Conservation (phyloP, 352 stramenopile species). For the Phytophthora brassicae region DNA sequence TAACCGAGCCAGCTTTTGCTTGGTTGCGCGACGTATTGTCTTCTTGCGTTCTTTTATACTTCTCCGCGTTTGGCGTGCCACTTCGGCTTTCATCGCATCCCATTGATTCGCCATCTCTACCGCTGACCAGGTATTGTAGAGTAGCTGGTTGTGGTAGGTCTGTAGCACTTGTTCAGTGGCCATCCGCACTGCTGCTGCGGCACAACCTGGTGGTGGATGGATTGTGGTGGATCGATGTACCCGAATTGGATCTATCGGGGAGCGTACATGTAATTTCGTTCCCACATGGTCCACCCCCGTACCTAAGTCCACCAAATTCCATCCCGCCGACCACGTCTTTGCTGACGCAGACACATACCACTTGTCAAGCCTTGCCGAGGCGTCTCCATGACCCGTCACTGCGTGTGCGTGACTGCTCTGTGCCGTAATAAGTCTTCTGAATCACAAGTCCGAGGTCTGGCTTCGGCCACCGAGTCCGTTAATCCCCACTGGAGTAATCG, state of each 20-base stretch:
- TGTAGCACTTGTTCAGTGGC: neutral
- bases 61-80: no score
- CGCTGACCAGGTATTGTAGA: no score
- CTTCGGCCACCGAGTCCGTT: neutral
- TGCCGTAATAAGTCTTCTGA: neutral
- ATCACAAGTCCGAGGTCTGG: neutral
- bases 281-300: neutral
- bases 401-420: neutral
- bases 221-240: neutral
- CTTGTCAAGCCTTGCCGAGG: neutral
- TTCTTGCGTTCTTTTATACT: no score
- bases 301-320: neutral
- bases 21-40: no score
- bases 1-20: no score
- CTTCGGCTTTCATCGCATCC: no score
- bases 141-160: neutral
- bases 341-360: neutral
- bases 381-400: neutral
- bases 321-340: neutral
- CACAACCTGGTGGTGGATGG: neutral
- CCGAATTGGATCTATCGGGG: neutral
- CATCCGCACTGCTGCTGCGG: neutral
- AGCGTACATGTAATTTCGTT: neutral
- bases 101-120: no score
- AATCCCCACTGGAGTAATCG: neutral